Conservation (phyloP, 2,329 filamentous ascomycete species). For the Raffaelea deltoideospora region DNA sequence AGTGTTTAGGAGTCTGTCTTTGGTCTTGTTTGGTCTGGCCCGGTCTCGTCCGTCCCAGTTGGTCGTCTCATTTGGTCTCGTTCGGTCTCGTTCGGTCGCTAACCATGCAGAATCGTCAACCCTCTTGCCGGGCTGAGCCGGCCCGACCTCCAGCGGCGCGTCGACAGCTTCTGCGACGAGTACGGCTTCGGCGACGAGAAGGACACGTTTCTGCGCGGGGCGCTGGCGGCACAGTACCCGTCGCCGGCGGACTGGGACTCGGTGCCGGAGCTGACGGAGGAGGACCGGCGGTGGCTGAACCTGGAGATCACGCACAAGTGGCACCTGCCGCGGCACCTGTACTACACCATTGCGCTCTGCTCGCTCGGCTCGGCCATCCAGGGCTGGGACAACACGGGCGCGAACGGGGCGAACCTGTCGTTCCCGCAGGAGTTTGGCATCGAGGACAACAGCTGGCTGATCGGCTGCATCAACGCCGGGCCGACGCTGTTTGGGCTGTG, state of each 20-base stretch:
- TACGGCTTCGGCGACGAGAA: conserved; percentile 17
- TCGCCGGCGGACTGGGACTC: conserved; percentile 34
- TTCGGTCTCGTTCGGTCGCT: too few species aligned
- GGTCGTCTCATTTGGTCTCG: too few species aligned
- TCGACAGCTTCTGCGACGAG: conserved; percentile 1
- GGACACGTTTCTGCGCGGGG: conserved; percentile 41
- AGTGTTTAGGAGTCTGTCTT: too few species aligned
- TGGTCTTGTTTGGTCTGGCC: too few species aligned
- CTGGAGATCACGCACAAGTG: conserved; percentile 27
- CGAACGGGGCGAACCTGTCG: conserved; percentile 31
- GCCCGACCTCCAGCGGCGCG: not conserved
- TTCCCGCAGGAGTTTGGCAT: conserved; percentile 30
- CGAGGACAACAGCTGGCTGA: conserved; percentile 7
- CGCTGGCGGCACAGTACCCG: conserved; percentile 60
- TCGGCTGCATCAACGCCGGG: not conserved
- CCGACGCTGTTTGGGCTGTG: not conserved
- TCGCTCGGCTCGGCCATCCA: conserved; percentile 24
- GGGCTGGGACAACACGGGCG: conserved; percentile 20
- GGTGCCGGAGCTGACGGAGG: conserved; percentile 20
- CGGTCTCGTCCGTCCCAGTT: too few species aligned
- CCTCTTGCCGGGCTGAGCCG: conserved; percentile 2
- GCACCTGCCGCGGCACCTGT: conserved; percentile 3
- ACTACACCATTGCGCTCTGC: conserved; percentile 16
- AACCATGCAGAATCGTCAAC: conserved; percentile 6
- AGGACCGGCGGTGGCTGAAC: conserved; percentile 38